Base-by-base conservation (phyloP, 805 yeast genomes). In the Helenozyma rhizophorensis region DNA sequence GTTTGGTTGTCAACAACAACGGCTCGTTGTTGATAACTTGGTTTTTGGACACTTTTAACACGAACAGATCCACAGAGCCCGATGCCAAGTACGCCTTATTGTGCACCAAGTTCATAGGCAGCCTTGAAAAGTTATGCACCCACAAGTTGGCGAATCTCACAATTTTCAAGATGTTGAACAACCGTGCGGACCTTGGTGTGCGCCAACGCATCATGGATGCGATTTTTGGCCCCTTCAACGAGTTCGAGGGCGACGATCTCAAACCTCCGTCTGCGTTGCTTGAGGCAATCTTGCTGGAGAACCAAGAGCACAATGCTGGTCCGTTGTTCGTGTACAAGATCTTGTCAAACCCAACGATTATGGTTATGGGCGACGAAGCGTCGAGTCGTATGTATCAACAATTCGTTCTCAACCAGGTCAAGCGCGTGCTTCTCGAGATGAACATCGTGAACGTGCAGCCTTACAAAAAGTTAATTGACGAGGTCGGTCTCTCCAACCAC, bases 11-110 rank as follows among this genome's bases (percentile, higher is more conserved):
- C 4, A 88, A 89, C 55, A 74, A 80, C 41, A 93, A 93, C 56
- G 97, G 97, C 15, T 82, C 95, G 1, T 65, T 93, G 43, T 69
- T 93, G 46, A 74, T 93, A 34, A 87, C 96, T 2, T 93, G 98
- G 98, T 83, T 84, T 49, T 71, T 93, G 52, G 98, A 93, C 53
- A 85, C 96, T 1, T 66, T 56, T 38, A 57, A 50, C 34, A n/a
- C n/a, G n/a, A 59, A 53, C 10, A 22, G 33, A 6, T 36, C 38
- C 7, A 27, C 33, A 9, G 30, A 25, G 12, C 27, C 33, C 13
- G 43, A 33, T 22, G 30, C 18, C 25, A 74, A 90, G 47, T 84
- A 80, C 56, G 60, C 65, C 17, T 64, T 85, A 13, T 63, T 93
- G 29, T 78, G 87, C 2, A 72, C 76, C 19, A 70, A 73, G 49